These are phyloP conservation scores for Quercus lobata DNA, from an alignment of 331 rosid genomes.

Conservation along the genomic window DNA sequence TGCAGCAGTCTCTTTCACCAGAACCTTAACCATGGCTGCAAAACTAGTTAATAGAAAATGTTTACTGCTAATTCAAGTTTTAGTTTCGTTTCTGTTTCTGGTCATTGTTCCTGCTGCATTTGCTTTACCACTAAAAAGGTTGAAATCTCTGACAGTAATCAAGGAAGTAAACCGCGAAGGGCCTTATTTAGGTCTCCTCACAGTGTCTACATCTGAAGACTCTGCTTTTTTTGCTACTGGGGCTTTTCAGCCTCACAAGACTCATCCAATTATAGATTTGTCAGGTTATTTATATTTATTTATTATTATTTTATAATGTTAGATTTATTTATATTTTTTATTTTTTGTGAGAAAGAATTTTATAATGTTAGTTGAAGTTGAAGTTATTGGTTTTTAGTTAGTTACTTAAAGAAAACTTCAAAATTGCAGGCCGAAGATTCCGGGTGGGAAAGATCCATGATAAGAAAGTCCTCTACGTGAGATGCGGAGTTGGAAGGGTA, in stretches of 20 bases:
- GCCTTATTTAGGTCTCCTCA: constrained; percentile 41
- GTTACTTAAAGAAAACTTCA: neutral
- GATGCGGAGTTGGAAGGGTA: constrained; percentile 42
- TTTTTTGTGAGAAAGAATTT: too few species aligned
- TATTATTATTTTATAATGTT: too few species aligned
- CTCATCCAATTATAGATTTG: constrained; percentile 25
- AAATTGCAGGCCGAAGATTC: constrained; percentile 38
- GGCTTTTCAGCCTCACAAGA: constrained; percentile 27
- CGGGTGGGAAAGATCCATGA: constrained; percentile 31
- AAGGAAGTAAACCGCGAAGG: constrained; percentile 23
- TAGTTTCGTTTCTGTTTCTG: neutral
- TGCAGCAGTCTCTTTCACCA: neutral
- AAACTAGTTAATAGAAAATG: neutral
- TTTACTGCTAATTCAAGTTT: neutral
- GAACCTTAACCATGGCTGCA: constrained; percentile 11
- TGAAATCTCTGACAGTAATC: neutral
- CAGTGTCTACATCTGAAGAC: constrained; percentile 34
- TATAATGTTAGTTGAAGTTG: neutral
- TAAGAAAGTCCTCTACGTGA: constrained; percentile 37
- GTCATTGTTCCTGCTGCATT: neutral
- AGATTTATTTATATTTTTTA: too few species aligned
- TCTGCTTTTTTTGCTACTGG: constrained; percentile 23
- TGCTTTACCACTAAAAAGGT: constrained; percentile 5
- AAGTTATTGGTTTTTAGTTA: neutral
- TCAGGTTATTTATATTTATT: neutral